Percentiles rank a stretch among this genome's conserved stretches.
These are phyloP conservation scores for Nicotiana sylvestris DNA, from an alignment of 257 asterid genomes.

Conservation along the genomic window DNA sequence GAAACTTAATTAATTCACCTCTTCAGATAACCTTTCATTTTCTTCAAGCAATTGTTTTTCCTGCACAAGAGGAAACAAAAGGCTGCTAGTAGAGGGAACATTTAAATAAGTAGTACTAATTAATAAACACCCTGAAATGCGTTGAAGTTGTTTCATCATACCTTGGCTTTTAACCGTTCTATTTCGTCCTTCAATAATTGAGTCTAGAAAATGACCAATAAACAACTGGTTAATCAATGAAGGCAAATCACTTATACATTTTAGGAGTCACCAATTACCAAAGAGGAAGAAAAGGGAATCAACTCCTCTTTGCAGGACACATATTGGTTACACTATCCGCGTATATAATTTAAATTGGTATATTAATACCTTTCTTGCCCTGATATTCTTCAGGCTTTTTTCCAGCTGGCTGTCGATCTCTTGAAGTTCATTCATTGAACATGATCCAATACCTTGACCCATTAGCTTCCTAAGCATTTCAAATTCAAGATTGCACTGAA, in stretches of 20 bases:
- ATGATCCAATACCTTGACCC: slow-evolving; percentile 56
- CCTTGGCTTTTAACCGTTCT: slow-evolving; percentile 29
- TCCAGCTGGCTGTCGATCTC: slow-evolving; percentile 57
- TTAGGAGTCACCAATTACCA: background rate
- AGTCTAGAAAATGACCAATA: slow-evolving; percentile 20
- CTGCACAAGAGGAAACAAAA: slow-evolving; percentile 9
- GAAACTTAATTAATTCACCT: slow-evolving; percentile 17
- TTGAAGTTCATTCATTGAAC: slow-evolving; percentile 54
- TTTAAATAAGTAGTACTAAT: background rate
- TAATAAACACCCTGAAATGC: background rate
- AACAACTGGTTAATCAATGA: slow-evolving; percentile 1
- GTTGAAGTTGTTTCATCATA: background rate
- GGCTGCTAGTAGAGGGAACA: background rate
- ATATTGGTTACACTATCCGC: too few relatives aligned
- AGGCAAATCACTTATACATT: background rate
- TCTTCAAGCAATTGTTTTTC: slow-evolving; percentile 25
- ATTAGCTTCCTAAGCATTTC: slow-evolving; percentile 44
- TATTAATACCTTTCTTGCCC: slow-evolving; percentile 48
- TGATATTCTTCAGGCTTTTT: slow-evolving; percentile 48
- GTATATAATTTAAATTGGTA: too few relatives aligned
- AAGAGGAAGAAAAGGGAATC: background rate
- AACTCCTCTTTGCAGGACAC: background rate
- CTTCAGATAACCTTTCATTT: slow-evolving; percentile 21
- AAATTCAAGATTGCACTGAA: background rate
- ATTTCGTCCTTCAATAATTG: slow-evolving; percentile 27